Percentiles rank a stretch among this genome's conserved stretches.
These are phyloP conservation scores for Fereydounia khargensis DNA, from an alignment of 1,284 basidiomycete genomes.

Conservation along the genomic window DNA sequence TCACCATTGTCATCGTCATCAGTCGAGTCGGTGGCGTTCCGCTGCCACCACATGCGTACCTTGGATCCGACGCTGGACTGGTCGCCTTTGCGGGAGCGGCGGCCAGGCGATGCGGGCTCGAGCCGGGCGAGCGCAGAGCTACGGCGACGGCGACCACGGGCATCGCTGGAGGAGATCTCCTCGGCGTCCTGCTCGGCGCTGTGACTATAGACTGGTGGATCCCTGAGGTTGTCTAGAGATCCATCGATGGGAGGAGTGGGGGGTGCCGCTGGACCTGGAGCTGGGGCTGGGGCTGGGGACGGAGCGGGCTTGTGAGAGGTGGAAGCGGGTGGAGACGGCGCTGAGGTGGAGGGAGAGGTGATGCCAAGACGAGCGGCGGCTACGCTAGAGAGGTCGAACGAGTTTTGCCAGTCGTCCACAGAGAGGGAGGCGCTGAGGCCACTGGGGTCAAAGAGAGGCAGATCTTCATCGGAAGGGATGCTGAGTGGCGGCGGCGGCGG, in stretches of 20 bases:
- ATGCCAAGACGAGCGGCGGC: constrained; percentile 32
- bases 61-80: constrained; percentile 17
- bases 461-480: constrained; percentile 35
- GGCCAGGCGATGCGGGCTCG: background rate
- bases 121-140: constrained; percentile 12
- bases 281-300: constrained; percentile 10
- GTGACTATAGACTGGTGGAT: too few species aligned
- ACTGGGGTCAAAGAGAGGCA: constrained; percentile 33
- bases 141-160: constrained; percentile 23
- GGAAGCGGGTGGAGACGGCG: constrained; percentile 13
- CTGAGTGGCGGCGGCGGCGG: constrained; percentile 7
- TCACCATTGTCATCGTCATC: background rate
- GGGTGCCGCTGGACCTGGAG: constrained; percentile 6
- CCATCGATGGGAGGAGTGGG: constrained; percentile 4
- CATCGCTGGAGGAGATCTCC: constrained; percentile 2
- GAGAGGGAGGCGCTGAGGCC: constrained; percentile 37
- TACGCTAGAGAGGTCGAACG: constrained; percentile 29
- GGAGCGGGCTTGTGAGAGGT: constrained; percentile 16
- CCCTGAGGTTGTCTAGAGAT: background rate
- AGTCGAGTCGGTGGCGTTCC: constrained; percentile 14
- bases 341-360: constrained; percentile 16
- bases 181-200: background rate
- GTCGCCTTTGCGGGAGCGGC: constrained; percentile 17
- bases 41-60: constrained; percentile 38
- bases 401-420: constrained; percentile 30